These are phyloP conservation scores for Erodium moschatum DNA, from an alignment of 441 rosid genomes.

Conservation along the genomic window DNA sequence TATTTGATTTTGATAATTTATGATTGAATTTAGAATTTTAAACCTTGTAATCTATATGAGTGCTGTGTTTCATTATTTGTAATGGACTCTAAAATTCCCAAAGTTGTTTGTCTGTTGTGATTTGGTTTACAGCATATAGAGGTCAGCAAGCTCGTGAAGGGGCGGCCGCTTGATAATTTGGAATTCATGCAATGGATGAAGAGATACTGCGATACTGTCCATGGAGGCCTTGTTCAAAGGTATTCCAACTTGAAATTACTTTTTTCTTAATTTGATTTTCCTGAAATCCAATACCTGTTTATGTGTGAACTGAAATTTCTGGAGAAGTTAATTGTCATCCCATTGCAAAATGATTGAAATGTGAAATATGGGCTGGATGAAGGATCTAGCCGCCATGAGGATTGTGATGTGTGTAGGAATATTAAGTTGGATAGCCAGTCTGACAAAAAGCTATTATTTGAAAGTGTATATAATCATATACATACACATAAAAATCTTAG, in stretches of 20 bases:
- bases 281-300: not conserved
- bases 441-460: not conserved
- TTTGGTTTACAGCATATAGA: constrained; percentile 51
- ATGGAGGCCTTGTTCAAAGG: constrained; percentile 48
- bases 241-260: constrained; percentile 17
- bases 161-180: constrained; percentile 87
- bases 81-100: not conserved
- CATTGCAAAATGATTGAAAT: not conserved
- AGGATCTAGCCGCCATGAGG: not conserved
- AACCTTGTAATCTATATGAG: not conserved
- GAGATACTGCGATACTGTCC: constrained; percentile 75
- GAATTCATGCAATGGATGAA: constrained; percentile 99
- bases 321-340: not conserved
- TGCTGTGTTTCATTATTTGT: not conserved
- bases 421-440: not conserved
- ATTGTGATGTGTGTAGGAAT: not conserved
- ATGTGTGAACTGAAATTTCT: not conserved
- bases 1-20: not conserved
- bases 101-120: not conserved
- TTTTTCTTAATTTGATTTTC: not conserved
- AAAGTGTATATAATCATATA: no score
- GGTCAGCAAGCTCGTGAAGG: constrained; percentile 78
- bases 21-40: not conserved
- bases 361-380: not conserved
- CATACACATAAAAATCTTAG: not conserved